These are phyloP conservation scores for Podospora bellae-mahoneyi DNA, from an alignment of 495 filamentous ascomycete species.

Conservation along the genomic window DNA sequence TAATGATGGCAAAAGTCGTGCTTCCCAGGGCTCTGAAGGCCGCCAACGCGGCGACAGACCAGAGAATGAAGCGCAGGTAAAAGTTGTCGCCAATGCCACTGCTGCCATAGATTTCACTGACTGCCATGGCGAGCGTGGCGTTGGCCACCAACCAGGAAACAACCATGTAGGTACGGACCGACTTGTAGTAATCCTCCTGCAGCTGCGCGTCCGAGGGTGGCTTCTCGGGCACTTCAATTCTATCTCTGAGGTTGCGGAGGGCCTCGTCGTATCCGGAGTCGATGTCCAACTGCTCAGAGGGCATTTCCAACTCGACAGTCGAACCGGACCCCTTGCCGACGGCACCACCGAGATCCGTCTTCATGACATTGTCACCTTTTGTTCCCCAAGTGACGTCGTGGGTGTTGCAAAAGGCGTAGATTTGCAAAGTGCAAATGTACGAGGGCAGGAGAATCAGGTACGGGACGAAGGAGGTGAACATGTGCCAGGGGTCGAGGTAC, in stretches of 20 bases:
- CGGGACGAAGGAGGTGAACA: conserved; percentile 90
- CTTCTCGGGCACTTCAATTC: conserved; percentile 70
- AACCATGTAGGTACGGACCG: conserved; percentile 97
- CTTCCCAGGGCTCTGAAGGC: conserved; percentile 77
- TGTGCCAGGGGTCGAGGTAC: conserved; percentile 98
- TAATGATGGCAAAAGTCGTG: conserved; percentile 77
- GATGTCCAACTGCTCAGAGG: conserved; percentile 94
- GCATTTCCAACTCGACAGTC: conserved; percentile 90
- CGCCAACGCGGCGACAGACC: conserved; percentile 83
- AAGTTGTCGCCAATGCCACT: conserved; percentile 72
- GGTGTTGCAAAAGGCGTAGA: conserved; percentile 99
- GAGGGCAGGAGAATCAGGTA: conserved; percentile 89
- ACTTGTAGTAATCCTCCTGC: conserved; percentile 98
- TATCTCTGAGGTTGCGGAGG: conserved; percentile 89
- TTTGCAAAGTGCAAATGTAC: conserved; percentile 96
- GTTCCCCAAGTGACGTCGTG: conserved; percentile 99
- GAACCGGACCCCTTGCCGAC: conserved; percentile 65
- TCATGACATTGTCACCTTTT: conserved; percentile 93
- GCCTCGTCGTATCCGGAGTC: conserved; percentile 97
- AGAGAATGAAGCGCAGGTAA: conserved; percentile 90
- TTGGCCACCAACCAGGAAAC: conserved; percentile 94
- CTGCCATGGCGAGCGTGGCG: conserved; percentile 86
- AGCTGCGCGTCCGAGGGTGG: conserved; percentile 68
- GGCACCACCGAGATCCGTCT: conserved; percentile 86
- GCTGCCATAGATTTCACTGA: conserved; percentile 78